phyloP scores from a whole-genome alignment of 495 filamentous ascomycete genomes.

The Aspergillus indologenus region DNA sequence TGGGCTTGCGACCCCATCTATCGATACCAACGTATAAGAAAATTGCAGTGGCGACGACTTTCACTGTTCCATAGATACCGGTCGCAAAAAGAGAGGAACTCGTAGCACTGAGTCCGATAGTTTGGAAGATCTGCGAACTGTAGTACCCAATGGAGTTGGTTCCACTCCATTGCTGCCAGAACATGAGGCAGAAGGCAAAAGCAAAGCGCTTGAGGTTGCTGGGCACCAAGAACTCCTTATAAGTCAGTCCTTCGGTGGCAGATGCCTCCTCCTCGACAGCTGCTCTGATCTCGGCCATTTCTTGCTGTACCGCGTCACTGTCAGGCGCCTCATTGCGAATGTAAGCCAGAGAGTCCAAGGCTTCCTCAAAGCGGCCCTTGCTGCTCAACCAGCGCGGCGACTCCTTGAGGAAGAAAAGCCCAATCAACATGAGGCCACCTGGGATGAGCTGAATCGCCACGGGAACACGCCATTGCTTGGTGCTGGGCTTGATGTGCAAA shows the following conservation, averaged over 20 bases:
- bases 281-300: conserved; percentile 63
- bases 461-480: conserved; percentile 53
- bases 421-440: conserved; percentile 46
- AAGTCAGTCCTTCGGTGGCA: conserved; percentile 44
- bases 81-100: conserved; percentile 51
- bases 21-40: conserved; percentile 72
- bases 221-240: conserved; percentile 36
- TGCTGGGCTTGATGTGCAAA: conserved; percentile 35
- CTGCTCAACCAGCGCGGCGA: conserved; percentile 56
- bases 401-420: conserved; percentile 51
- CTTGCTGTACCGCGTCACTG: conserved; percentile 41
- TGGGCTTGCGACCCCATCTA: conserved; percentile 65
- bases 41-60: conserved; percentile 54
- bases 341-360: conserved; percentile 39
- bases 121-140: conserved; percentile 58
- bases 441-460: conserved; percentile 53
- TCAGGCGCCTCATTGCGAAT: conserved; percentile 40
- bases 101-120: conserved; percentile 44
- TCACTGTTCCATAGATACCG: conserved; percentile 53
- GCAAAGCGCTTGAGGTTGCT: conserved; percentile 44
- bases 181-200: conserved; percentile 44
- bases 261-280: conserved; percentile 47
- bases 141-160: conserved; percentile 53
- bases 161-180: conserved; percentile 54
- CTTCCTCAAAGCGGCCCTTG: conserved; percentile 43